Percentiles rank a stretch among this genome's conserved stretches.
Evolutionary conservation across 2,329 filamentous ascomycete genomes (phyloP).

Genomic region (Penicillium expansum): DNA sequence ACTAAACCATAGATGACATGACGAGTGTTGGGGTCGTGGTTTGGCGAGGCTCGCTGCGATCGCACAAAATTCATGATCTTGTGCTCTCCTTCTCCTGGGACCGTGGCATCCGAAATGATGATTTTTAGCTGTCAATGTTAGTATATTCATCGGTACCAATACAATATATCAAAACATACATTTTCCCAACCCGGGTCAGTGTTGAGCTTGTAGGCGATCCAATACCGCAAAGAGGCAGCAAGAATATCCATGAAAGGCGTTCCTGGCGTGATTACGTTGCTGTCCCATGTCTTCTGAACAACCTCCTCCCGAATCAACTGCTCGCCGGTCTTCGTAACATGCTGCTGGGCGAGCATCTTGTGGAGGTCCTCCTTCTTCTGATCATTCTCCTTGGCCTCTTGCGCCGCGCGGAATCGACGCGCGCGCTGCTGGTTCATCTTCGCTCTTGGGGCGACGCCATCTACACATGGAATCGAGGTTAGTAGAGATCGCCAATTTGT

Average conservation of each 20-base stretch:
- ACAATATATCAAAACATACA: constrained; percentile 29
- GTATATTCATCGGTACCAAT: constrained; percentile 8
- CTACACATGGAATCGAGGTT: constrained; percentile 44
- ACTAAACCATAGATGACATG: constrained; percentile 94
- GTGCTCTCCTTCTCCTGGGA: constrained; percentile 96
- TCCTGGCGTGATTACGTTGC: constrained; percentile 84
- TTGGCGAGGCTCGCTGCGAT: constrained; percentile 83
- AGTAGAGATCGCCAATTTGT: background rate
- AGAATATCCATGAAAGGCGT: constrained; percentile 99
- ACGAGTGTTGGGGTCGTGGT: constrained; percentile 93
- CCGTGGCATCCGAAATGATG: constrained; percentile 96
- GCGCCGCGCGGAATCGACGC: constrained; percentile 87
- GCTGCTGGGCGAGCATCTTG: constrained; percentile 78
- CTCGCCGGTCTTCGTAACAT: constrained; percentile 58
- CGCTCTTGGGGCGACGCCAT: constrained; percentile 93
- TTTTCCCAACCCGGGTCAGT: constrained; percentile 95
- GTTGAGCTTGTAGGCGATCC: constrained; percentile 96
- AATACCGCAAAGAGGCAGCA: constrained; percentile 85
- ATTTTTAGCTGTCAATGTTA: constrained; percentile 66
- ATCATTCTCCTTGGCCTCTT: constrained; percentile 92
- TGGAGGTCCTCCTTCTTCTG: constrained; percentile 84
- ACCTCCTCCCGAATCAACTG: constrained; percentile 60
- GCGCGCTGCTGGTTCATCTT: constrained; percentile 99
- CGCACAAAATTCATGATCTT: constrained; percentile 99
- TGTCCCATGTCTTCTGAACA: constrained; percentile 89